Percentiles rank a stretch among this genome's conserved stretches.
Evolutionary conservation across 1,284 basidiomycete genomes (phyloP).

Genomic region (Cerrena zonata): DNA sequence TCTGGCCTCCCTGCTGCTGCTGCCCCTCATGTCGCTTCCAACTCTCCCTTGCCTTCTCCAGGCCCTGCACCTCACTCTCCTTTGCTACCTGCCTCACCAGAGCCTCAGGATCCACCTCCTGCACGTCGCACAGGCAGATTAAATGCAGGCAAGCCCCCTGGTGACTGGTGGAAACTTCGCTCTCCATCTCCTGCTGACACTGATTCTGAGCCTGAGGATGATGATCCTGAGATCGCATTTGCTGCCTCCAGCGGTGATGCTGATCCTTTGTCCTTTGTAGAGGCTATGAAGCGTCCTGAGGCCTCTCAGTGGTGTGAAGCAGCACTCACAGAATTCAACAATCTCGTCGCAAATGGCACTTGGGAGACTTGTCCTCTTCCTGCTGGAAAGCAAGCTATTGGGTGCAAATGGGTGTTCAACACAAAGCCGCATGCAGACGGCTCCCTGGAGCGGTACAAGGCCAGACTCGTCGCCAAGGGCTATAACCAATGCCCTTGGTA

Average conservation of each 20-base stretch:
- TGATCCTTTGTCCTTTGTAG: not conserved
- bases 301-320: not conserved
- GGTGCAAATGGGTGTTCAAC: slow-evolving; percentile 26
- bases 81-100: too few species aligned
- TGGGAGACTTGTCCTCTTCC: slow-evolving; percentile 3
- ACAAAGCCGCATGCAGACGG: slow-evolving; percentile 28
- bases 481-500: slow-evolving; percentile 34
- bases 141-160: too few species aligned
- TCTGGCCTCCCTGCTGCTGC: too few species aligned
- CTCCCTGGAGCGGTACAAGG: slow-evolving; percentile 29
- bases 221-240: too few species aligned
- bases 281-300: slow-evolving; percentile 1
- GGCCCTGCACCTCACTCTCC: too few species aligned
- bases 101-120: too few species aligned
- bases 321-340: not conserved
- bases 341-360: slow-evolving; percentile 4
- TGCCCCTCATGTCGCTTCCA: too few species aligned
- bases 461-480: slow-evolving; percentile 32
- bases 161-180: too few species aligned
- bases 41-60: too few species aligned
- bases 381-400: slow-evolving; percentile 15
- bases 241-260: not conserved
- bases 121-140: too few species aligned
- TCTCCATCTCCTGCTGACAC: too few species aligned
- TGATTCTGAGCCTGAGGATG: too few species aligned